Evolutionary conservation across 352 stramenopile genomes (phyloP).

Genomic region (Discostella stelligera): DNA sequence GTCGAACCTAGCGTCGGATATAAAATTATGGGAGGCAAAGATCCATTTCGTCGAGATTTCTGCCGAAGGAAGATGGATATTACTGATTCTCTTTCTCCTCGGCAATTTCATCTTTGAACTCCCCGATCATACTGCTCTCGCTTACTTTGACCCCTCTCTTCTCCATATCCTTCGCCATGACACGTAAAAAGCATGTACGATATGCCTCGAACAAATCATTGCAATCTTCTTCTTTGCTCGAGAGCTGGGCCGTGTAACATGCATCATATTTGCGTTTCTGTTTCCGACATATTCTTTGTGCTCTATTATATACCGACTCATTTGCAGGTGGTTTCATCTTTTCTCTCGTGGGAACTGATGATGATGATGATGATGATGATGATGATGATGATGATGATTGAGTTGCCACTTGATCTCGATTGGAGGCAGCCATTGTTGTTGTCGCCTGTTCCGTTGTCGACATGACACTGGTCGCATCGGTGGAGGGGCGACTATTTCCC

Average conservation of each 20-base stretch:
- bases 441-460: background rate
- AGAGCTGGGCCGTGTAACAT: conserved; percentile 49
- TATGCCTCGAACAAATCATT: conserved; percentile 53
- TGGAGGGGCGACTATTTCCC: background rate
- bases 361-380: no score
- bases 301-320: conserved; percentile 38
- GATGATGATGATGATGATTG: background rate
- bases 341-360: conserved; percentile 4
- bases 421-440: background rate
- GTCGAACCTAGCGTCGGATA: no score
- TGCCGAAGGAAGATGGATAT: background rate
- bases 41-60: background rate
- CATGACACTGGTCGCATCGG: background rate
- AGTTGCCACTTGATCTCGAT: background rate
- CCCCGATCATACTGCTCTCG: conserved; percentile 45
- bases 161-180: conserved; percentile 48
- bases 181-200: conserved; percentile 42
- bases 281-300: conserved; percentile 46
- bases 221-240: conserved; percentile 51
- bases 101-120: conserved; percentile 39
- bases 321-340: conserved; percentile 22
- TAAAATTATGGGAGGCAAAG: background rate
- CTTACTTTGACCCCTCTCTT: conserved; percentile 43
- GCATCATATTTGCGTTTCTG: conserved; percentile 57
- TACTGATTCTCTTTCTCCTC: conserved; percentile 16